phyloP scores from a whole-genome alignment of 2,329 filamentous ascomycete species.

The Aspergillus puulaauensis region DNA sequence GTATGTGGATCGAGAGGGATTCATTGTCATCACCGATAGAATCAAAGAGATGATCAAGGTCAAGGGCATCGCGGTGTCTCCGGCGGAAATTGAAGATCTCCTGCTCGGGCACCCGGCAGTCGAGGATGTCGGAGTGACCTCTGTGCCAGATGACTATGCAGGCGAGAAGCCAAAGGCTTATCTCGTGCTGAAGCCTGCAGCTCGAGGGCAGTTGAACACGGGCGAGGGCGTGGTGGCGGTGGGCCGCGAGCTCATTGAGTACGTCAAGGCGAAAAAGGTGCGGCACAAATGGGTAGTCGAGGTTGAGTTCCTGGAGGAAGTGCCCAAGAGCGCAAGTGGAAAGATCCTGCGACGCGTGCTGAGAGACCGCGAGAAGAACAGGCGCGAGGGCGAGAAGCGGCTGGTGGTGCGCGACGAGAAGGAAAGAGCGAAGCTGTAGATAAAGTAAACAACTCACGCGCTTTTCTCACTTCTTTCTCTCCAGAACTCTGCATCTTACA shows the following conservation, averaged over 20 bases:
- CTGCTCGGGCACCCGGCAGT: conserved; percentile 59
- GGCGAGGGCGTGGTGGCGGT: conserved; percentile 1
- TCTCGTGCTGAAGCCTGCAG: conserved; percentile 46
- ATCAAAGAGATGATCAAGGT: conserved; percentile 71
- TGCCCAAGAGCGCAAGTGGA: conserved; percentile 72
- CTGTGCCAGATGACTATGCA: conserved; percentile 34
- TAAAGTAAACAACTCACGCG: neutral
- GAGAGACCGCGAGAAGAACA: conserved; percentile 37
- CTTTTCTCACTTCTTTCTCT: too few relatives aligned
- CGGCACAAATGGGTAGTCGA: conserved; percentile 44
- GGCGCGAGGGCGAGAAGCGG: neutral
- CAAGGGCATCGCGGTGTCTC: conserved; percentile 57
- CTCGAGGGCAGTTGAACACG: neutral
- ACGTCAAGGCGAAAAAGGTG: conserved; percentile 66
- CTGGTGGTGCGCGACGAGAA: conserved; percentile 15
- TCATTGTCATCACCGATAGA: conserved; percentile 53
- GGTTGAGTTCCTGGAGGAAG: conserved; percentile 43
- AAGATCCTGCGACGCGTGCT: conserved; percentile 69
- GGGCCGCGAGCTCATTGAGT: conserved; percentile 54
- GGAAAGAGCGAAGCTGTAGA: conserved; percentile 15
- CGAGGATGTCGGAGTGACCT: conserved; percentile 56
- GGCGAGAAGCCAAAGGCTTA: conserved; percentile 60
- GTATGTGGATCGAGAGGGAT: conserved; percentile 34
- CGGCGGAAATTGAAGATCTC: conserved; percentile 63
- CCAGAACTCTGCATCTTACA: too few relatives aligned